Evolutionary conservation across 441 rosid genomes (phyloP), one percentile per base, ranked within the genome.

Genomic region (Euphorbia celastroides): DNA sequence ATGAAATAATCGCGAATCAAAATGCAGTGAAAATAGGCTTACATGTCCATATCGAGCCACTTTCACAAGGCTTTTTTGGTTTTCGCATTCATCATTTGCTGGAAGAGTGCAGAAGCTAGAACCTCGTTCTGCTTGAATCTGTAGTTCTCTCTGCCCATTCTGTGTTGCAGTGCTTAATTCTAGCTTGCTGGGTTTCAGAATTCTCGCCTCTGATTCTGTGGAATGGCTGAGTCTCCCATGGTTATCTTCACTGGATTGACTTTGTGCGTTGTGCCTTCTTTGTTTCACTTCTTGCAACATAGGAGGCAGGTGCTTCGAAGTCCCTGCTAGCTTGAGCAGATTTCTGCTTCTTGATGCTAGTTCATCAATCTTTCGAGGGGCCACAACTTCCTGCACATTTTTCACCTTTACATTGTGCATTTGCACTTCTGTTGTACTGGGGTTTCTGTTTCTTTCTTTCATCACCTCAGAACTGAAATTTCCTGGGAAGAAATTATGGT

Each of bases 21-120:
- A 46, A 36, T 70, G 61, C 31, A 60, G 67, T 25, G 59, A 68
- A 50, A 44, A 27, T 69, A 70, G 44, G 62, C 88, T 86, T 83
- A 92, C 97, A 31, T 67, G 71, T 66, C 72, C 80, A 42, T 58
- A 59, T 57, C 77, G 68, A 70, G 65, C 72, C 70, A 65, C 71
- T 27, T 60, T 77, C 71, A 62, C 72, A 57, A 71, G 51, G 70
- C 80, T 79, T 46, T 80, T 48, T 0, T 64, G 55, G 55, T 66
- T 59, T 69, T 31, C 70, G 74, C 68, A 44, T 65, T 77, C 70
- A 27, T 65, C 71, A 32, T 69, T 69, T 0, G 12, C 34, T 0
- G 65, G 57, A 26, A 62, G 67, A 77, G 26, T n/a, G 63, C 31
- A 44, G 8, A 66, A 60, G 56, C 20, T 42, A 50, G 81, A 62